phyloP scores from a whole-genome alignment of 371 early-diverging fungal species.

The Rhizopus arrhizus region DNA sequence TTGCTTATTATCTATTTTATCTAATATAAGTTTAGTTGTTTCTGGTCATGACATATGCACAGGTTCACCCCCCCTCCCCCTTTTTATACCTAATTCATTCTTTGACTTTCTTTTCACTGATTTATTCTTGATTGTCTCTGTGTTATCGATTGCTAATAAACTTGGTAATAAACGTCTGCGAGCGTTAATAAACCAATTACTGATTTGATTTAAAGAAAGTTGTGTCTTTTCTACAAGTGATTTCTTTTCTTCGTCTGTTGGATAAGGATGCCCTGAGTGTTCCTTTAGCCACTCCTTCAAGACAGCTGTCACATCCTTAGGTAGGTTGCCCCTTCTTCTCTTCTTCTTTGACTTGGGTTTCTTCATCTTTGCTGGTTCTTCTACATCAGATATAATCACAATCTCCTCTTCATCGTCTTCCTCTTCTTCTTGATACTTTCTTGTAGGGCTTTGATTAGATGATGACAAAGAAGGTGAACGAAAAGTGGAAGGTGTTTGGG shows the following conservation, averaged over 20 bases:
- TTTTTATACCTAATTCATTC: too few relatives aligned
- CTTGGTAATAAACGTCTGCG: conserved; percentile 27
- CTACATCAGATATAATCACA: not conserved
- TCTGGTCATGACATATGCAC: too few relatives aligned
- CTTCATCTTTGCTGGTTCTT: not conserved
- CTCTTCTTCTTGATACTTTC: conserved; percentile 3
- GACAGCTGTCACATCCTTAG: conserved; percentile 54
- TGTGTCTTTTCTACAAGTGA: conserved; percentile 56
- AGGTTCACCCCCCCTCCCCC: too few relatives aligned
- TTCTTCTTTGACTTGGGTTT: not conserved
- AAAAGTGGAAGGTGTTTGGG: conserved; percentile 4
- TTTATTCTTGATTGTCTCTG: not conserved
- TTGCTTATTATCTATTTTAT: too few relatives aligned
- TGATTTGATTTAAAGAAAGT: conserved; percentile 70
- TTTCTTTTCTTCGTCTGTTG: conserved; percentile 72
- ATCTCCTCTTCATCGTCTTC: conserved; percentile 2
- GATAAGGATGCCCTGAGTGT: conserved; percentile 73
- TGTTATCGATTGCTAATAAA: not conserved
- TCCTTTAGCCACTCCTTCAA: conserved; percentile 70
- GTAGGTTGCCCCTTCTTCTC: conserved; percentile 53
- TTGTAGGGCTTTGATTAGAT: too few relatives aligned
- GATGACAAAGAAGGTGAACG: not conserved
- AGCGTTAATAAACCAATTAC: conserved; percentile 90
- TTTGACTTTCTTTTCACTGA: not conserved
- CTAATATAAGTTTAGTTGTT: too few relatives aligned